Evolutionary conservation across 768 basidiomycete species (phyloP), one percentile per base, ranked within the genome.

Genomic region (Cubamyces sp.): DNA sequence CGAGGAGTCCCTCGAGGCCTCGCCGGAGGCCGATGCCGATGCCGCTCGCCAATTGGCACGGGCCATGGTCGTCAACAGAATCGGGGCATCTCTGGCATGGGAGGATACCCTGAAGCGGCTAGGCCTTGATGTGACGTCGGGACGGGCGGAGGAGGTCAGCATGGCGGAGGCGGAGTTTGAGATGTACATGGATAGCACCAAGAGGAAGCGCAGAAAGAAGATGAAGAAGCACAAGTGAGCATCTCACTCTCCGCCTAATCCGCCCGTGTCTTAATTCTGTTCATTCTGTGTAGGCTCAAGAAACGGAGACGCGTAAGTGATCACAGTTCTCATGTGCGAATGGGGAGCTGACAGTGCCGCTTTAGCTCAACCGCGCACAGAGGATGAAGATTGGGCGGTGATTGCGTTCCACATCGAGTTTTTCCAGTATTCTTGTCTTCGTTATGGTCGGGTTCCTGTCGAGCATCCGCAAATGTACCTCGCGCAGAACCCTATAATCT

Each of bases 171-270:
- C 85, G 61, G 87, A 82, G 82, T 81, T 85, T 66, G 82, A 84
- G 46, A 81, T 91, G 16, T 74, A 86, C 72, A 79, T 91, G 77
- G 92, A 94, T 68, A 93, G 92, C 67, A 86, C 85, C 28, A 90
- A 88, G 80, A 84, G 92, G 74, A 94, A 94, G 81, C 82, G 86
- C 68, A 81, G 86, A 81, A 90, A 87, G 86, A 96, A 96, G 87
- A 96, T 96, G 88, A 93, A 90, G 84, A 96, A 95, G 78, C 94
- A 96, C 75, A 96, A 96, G 93, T 94, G 71, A 75, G 91, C 81
- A 3, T 21, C 34, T 39, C n/a, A 52, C 41, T 16, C 59, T 60
- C 59, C 55, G 49, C 46, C 59, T 40, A 45, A 46, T 45, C n/a
- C 15, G 60, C 43, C 51, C 23, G 23, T 51, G 26, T 62, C 37